Percentiles rank a stretch among this genome's conserved stretches.
Evolutionary conservation across 163 green algal species (phyloP).

Genomic region (Chlorella variabilis): DNA sequence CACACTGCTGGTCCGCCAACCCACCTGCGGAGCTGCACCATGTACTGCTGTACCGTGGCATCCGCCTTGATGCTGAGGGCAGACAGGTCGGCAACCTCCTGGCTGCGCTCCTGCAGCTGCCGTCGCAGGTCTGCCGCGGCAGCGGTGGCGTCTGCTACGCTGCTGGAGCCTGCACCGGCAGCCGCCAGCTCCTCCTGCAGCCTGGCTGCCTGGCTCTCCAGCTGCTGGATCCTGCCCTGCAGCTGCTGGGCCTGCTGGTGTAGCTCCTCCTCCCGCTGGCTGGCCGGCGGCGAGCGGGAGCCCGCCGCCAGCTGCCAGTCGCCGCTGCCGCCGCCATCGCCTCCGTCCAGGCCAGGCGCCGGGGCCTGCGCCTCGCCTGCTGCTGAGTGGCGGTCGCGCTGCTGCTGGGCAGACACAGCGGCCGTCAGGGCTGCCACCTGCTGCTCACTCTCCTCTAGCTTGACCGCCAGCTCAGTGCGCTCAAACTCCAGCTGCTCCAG

Average conservation of each 20-base stretch:
- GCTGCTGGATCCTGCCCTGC: neutral
- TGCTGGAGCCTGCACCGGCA: neutral
- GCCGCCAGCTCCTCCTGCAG: constrained; percentile 7
- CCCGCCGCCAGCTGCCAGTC: neutral
- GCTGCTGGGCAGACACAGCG: neutral
- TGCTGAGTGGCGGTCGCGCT: neutral
- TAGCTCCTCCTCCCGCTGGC: neutral
- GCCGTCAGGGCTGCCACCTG: neutral
- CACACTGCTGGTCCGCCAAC: neutral
- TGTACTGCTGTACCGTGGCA: constrained; percentile 38
- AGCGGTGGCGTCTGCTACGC: neutral
- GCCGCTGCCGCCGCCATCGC: neutral
- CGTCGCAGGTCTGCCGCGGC: constrained; percentile 5
- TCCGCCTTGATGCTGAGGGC: constrained; percentile 32
- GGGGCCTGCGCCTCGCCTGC: neutral
- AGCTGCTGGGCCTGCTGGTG: constrained; percentile 5
- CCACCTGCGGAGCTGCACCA: constrained; percentile 36
- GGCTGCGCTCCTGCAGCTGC: constrained; percentile 30
- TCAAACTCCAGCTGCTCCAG: constrained; percentile 42
- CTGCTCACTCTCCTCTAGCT: constrained; percentile 26
- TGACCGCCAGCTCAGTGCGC: constrained; percentile 23
- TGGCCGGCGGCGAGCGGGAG: neutral
- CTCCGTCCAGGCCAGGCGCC: no score
- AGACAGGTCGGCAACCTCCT: constrained; percentile 36
- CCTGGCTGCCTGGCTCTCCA: neutral